phyloP scores from a whole-genome alignment of 2,329 filamentous ascomycete species.

The Xylaria sp. region DNA sequence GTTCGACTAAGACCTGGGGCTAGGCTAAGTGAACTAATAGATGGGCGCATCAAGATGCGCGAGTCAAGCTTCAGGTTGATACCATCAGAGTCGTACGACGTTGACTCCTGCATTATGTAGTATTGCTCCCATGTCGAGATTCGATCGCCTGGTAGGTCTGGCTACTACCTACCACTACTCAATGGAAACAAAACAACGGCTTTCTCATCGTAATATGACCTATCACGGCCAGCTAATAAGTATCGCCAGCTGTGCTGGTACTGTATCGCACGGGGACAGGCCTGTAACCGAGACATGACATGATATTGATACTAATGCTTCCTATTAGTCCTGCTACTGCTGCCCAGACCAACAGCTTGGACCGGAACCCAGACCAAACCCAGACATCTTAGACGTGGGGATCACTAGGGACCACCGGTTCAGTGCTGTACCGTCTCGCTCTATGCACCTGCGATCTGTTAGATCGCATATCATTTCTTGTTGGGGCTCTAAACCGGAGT shows the following conservation, averaged over 20 bases:
- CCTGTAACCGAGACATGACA: slow-evolving; percentile 25
- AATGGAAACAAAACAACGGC: background rate
- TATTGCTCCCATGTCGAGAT: background rate
- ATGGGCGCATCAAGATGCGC: slow-evolving; percentile 20
- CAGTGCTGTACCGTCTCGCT: slow-evolving; percentile 1
- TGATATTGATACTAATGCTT: slow-evolving; percentile 1
- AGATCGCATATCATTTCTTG: slow-evolving; percentile 20
- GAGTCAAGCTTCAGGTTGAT: slow-evolving; percentile 27
- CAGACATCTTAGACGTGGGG: slow-evolving; percentile 12
- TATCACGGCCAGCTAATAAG: slow-evolving; percentile 8
- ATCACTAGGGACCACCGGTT: slow-evolving; percentile 6
- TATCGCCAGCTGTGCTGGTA: background rate
- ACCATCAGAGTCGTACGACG: slow-evolving; percentile 12
- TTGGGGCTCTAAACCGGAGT: slow-evolving; percentile 22
- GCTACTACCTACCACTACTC: background rate
- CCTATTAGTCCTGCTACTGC: background rate
- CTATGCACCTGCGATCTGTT: slow-evolving; percentile 28
- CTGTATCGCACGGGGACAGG: background rate
- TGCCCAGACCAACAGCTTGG: background rate
- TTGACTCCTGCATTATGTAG: slow-evolving; percentile 5
- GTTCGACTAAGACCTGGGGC: background rate
- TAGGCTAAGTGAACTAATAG: slow-evolving; percentile 4
- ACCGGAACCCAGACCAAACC: background rate
- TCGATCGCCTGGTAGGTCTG: background rate
- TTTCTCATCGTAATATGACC: slow-evolving; percentile 15